Conservation (phyloP, 371 early-diverging fungal genomes). For the Synchytrium microbalum region DNA sequence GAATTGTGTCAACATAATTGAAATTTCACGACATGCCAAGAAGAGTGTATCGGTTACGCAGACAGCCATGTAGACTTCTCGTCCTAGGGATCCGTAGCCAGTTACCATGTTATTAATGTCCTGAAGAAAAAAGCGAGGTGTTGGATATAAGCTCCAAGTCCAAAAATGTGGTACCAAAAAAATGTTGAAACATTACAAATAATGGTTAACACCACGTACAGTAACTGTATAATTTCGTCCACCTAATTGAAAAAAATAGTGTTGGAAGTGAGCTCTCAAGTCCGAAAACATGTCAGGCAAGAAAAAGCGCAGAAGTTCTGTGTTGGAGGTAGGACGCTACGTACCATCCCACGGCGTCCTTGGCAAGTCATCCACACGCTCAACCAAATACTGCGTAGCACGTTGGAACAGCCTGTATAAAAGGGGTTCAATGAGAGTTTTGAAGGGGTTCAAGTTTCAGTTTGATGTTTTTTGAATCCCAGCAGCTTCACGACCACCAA, state of each 20-base stretch:
- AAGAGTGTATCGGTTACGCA: neutral
- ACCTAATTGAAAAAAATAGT: no score
- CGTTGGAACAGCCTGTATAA: neutral
- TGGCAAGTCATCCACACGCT: neutral
- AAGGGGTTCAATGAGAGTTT: neutral
- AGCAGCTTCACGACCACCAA: neutral
- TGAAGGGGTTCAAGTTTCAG: no score
- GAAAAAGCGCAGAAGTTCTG: no score
- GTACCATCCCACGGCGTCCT: neutral
- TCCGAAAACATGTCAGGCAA: no score
- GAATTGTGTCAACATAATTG: neutral
- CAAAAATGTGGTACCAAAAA: no score
- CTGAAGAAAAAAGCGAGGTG: no score
- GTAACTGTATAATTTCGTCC: neutral
- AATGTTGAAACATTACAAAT: no score
- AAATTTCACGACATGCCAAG: neutral
- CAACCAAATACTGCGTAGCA: neutral
- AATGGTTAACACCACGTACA: no score
- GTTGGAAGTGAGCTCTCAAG: no score
- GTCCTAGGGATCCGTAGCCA: neutral
- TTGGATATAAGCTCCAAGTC: no score
- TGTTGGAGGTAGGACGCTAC: no score
- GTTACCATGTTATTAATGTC: neutral
- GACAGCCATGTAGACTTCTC: neutral
- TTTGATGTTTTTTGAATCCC: no score